Conservation (phyloP, 192 early-diverging fungal species). For the Linnemannia exigua region DNA sequence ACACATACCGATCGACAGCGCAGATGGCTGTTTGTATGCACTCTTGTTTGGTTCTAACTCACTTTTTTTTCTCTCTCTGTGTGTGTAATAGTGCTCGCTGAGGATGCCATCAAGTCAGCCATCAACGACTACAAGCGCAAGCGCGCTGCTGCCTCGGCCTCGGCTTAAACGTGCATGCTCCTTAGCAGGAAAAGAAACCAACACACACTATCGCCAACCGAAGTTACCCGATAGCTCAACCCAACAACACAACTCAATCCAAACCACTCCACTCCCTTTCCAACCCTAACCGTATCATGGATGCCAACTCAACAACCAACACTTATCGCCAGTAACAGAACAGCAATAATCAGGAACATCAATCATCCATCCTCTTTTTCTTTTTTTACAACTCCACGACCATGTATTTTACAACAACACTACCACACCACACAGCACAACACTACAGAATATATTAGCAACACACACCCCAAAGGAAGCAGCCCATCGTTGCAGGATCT, state of each 20-base stretch:
- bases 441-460: too few species aligned
- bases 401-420: conserved; percentile 6
- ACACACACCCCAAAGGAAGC: too few species aligned
- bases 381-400: background rate
- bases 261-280: conserved; percentile 1
- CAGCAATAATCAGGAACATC: background rate
- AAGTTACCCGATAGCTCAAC: conserved; percentile 1
- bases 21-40: background rate
- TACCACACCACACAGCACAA: background rate
- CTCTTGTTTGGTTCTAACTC: conserved; percentile 26
- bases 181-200: background rate
- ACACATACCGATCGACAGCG: too few species aligned
- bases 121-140: conserved; percentile 97
- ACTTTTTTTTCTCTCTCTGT: background rate
- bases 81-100: conserved; percentile 87
- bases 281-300: conserved; percentile 3
- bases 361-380: background rate
- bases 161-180: conserved; percentile 12
- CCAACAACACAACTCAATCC: conserved; percentile 7
- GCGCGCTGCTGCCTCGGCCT: conserved; percentile 59
- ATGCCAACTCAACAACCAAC: background rate
- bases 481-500: background rate
- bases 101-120: conserved; percentile 99
- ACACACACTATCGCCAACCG: conserved; percentile 2
- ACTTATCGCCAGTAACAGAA: background rate